Conservation (phyloP, 305 asterid species). For the Solanum aculeatissimum region DNA sequence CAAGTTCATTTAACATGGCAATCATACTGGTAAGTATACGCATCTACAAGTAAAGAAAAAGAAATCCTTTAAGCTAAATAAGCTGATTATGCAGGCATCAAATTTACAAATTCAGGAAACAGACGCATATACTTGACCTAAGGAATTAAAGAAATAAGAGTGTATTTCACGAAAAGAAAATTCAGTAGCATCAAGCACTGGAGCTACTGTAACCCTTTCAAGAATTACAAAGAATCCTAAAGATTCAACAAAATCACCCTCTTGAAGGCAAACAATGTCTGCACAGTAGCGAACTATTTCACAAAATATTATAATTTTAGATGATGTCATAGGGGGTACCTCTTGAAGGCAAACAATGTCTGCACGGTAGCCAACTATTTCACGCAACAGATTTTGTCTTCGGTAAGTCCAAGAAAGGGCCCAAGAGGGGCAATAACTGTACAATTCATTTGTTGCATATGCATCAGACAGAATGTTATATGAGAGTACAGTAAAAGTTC, state of each 20-base stretch:
- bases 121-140: background rate
- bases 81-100: background rate
- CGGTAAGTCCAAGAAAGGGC: slow-evolving; percentile 98
- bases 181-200: background rate
- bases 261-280: slow-evolving; percentile 94
- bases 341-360: slow-evolving; percentile 97
- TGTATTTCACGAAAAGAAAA: background rate
- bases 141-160: background rate
- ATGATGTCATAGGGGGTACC: slow-evolving; percentile 31
- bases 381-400: slow-evolving; percentile 81
- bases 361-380: slow-evolving; percentile 81
- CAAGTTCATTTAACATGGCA: background rate
- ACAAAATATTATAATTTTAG: slow-evolving; percentile 25
- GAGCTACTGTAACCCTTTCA: background rate
- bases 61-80: background rate
- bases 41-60: background rate
- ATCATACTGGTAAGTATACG: background rate
- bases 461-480: slow-evolving; percentile 78
- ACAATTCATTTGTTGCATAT: slow-evolving; percentile 58
- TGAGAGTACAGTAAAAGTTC: slow-evolving; percentile 90
- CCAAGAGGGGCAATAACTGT: slow-evolving; percentile 92
- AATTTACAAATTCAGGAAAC: background rate
- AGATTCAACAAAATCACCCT: slow-evolving; percentile 25
- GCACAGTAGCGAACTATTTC: slow-evolving; percentile 87
- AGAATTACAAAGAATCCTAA: background rate